Conservation (phyloP, 768 basidiomycete genomes). For the Agaricus subrufescens region DNA sequence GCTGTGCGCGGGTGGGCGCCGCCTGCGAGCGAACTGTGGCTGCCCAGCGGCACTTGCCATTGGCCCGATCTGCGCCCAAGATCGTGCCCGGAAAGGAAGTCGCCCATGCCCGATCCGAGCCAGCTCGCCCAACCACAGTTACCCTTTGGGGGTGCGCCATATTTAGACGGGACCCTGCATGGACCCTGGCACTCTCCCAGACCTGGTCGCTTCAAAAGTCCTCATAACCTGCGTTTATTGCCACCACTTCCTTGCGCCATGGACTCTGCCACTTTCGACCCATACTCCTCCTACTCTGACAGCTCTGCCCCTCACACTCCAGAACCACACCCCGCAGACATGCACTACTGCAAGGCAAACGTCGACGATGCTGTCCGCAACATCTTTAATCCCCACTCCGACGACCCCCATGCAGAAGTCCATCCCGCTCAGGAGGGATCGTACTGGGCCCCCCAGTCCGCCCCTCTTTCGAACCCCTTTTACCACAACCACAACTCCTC, state of each 20-base stretch:
- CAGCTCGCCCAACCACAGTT: too few relatives aligned
- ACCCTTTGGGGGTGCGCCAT: background rate
- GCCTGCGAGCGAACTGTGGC: background rate
- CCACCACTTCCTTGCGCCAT: slow-evolving; percentile 20
- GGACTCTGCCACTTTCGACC: slow-evolving; percentile 52
- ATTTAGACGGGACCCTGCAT: background rate
- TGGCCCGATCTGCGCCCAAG: background rate
- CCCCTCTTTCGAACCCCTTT: slow-evolving; percentile 25
- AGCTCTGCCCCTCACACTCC: slow-evolving; percentile 71
- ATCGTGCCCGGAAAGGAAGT: background rate
- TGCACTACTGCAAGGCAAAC: slow-evolving; percentile 24
- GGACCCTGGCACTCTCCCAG: slow-evolving; percentile 8
- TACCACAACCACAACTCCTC: slow-evolving; percentile 25
- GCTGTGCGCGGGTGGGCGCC: background rate
- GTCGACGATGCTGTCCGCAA: slow-evolving; percentile 43
- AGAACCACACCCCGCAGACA: slow-evolving; percentile 22
- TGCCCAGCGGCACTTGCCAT: background rate
- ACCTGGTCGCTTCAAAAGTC: slow-evolving; percentile 4
- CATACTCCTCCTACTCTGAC: slow-evolving; percentile 63
- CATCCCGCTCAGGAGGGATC: slow-evolving; percentile 25
- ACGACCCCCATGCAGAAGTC: slow-evolving; percentile 37
- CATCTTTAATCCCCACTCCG: slow-evolving; percentile 46
- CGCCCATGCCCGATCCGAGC: slow-evolving; percentile 6
- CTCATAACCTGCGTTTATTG: slow-evolving; percentile 7
- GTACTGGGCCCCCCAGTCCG: slow-evolving; percentile 28